A percentile compares a stretch with the other conserved stretches of the same genome.
Evolutionary conservation across 164 flowering plant genomes (phyloP).

Genomic region (Nymphaea thermarum): DNA sequence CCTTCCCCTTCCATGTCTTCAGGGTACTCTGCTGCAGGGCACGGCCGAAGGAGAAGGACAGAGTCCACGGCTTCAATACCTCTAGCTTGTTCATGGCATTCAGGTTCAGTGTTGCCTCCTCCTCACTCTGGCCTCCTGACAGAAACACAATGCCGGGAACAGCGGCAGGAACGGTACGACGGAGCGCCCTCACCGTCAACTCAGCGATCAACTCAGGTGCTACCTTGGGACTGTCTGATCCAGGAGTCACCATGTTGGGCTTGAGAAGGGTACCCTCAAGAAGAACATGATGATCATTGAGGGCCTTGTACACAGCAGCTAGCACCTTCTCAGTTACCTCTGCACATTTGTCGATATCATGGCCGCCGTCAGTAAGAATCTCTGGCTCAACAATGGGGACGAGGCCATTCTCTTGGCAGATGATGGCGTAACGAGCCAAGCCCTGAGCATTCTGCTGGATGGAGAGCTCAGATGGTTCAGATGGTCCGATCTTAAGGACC

Average conservation of each 20-base stretch:
- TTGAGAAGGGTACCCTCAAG: slow-evolving; percentile 75
- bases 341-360: slow-evolving; percentile 59
- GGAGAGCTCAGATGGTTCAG: slow-evolving; percentile 57
- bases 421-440: slow-evolving; percentile 70
- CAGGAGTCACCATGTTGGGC: slow-evolving; percentile 88
- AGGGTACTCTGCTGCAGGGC: slow-evolving; percentile 77
- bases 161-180: slow-evolving; percentile 74
- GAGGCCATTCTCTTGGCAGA: slow-evolving; percentile 79
- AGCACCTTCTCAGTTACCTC: slow-evolving; percentile 63
- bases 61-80: slow-evolving; percentile 78
- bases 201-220: slow-evolving; percentile 63
- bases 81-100: slow-evolving; percentile 70
- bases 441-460: slow-evolving; percentile 78
- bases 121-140: slow-evolving; percentile 86
- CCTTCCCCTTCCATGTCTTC: slow-evolving; percentile 75
- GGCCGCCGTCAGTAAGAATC: slow-evolving; percentile 57
- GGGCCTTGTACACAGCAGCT: slow-evolving; percentile 75
- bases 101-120: slow-evolving; percentile 65
- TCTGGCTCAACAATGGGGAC: slow-evolving; percentile 90
- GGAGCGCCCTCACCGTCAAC: slow-evolving; percentile 57
- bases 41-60: slow-evolving; percentile 77
- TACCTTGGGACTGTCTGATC: slow-evolving; percentile 77
- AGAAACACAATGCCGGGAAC: slow-evolving; percentile 78
- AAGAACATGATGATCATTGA: slow-evolving; percentile 80
- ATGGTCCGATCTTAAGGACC: slow-evolving; percentile 67